Conservation (phyloP, 225 moss, liverwort and hornwort genomes). For the Lunularia cruciata region DNA sequence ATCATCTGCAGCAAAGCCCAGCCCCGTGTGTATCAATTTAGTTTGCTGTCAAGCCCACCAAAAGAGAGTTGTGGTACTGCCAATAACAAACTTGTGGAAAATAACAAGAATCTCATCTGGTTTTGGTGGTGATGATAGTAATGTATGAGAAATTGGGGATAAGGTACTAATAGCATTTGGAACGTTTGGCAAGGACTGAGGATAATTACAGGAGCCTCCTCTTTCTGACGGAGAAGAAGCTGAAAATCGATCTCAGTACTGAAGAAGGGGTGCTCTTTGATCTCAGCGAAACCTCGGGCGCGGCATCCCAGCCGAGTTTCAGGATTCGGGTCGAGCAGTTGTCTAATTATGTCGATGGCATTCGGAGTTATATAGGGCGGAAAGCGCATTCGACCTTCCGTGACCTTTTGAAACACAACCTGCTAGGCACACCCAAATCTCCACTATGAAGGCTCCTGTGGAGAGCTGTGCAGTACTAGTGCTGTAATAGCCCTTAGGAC, state of each 20-base stretch:
- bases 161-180: no score
- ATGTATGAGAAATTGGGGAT: no score
- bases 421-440: slow-evolving; percentile 20
- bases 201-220: slow-evolving; percentile 78
- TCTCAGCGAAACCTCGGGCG: slow-evolving; percentile 57
- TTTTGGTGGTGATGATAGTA: no score
- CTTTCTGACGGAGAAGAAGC: slow-evolving; percentile 76
- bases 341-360: slow-evolving; percentile 66
- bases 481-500: no score
- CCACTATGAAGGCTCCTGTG: neutral
- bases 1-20: slow-evolving; percentile 63
- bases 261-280: slow-evolving; percentile 91
- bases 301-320: slow-evolving; percentile 87
- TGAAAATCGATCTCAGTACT: slow-evolving; percentile 85
- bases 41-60: no score
- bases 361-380: slow-evolving; percentile 69
- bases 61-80: no score
- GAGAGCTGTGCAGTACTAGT: no score
- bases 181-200: no score
- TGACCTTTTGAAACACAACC: slow-evolving; percentile 85
- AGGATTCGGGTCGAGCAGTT: slow-evolving; percentile 81
- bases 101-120: no score
- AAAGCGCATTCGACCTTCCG: slow-evolving; percentile 79
- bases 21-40: no score
- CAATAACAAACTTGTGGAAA: no score